Evolutionary conservation across 1,284 basidiomycete species (phyloP).

Genomic region (Heliocybe sulcata): DNA sequence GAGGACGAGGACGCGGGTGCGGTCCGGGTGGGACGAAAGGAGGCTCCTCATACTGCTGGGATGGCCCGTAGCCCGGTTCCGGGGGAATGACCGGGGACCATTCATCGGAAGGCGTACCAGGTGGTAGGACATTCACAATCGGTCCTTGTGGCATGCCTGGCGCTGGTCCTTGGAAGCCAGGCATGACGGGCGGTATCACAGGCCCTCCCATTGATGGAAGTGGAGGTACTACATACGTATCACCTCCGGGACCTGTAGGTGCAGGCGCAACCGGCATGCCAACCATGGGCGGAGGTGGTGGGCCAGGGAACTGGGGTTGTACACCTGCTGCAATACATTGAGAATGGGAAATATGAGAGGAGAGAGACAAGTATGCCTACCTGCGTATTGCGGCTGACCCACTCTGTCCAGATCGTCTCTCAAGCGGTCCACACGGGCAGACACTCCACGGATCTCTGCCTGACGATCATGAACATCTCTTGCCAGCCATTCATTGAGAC

Average conservation of each 20-base stretch:
- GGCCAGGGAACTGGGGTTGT: not conserved
- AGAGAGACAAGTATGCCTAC: slow-evolving; percentile 5
- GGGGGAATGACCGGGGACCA: not conserved
- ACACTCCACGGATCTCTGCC: slow-evolving; percentile 57
- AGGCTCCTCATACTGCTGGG: not conserved
- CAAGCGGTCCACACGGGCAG: slow-evolving; percentile 55
- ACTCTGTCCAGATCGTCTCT: slow-evolving; percentile 41
- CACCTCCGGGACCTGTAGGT: not conserved
- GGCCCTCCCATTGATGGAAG: slow-evolving; percentile 6
- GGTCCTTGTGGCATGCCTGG: slow-evolving; percentile 1
- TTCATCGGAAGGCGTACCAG: slow-evolving; percentile 1
- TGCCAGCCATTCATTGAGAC: slow-evolving; percentile 67
- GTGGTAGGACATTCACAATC: slow-evolving; percentile 3
- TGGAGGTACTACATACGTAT: not conserved
- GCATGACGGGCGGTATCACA: slow-evolving; percentile 19
- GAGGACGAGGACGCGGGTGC: not conserved
- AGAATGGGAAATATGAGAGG: not conserved
- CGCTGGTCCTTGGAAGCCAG: slow-evolving; percentile 2
- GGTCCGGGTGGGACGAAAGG: not conserved
- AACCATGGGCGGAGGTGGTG: not conserved
- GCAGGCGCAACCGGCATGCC: not conserved
- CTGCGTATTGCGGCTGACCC: slow-evolving; percentile 12
- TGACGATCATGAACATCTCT: slow-evolving; percentile 71
- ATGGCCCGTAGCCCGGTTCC: not conserved
- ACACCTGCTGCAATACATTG: not conserved